Percentiles rank a stretch among this genome's conserved stretches.
Conservation (phyloP, 73 alveolate genomes). For the Stentor roeselii region DNA sequence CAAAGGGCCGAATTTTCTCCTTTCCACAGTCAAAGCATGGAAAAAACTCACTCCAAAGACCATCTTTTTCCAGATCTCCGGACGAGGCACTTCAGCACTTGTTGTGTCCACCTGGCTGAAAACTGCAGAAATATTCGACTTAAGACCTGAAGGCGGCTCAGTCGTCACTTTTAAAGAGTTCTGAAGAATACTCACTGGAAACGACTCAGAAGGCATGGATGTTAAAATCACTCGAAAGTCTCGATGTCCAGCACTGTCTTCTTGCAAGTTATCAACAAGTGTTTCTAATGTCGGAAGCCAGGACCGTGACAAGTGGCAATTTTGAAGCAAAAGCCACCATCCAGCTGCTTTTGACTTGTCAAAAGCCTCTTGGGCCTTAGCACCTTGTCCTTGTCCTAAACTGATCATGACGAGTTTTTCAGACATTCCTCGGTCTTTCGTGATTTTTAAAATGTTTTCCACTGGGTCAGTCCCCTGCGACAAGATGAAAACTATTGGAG, state of each 20-base stretch:
- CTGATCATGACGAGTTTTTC: conserved; percentile 83
- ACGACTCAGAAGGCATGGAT: conserved; percentile 95
- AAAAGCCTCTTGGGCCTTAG: conserved; percentile 79
- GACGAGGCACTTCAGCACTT: conserved; percentile 35
- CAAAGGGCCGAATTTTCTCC: conserved; percentile 96
- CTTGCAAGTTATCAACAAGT: conserved; percentile 80
- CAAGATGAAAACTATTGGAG: conserved; percentile 94
- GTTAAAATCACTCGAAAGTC: conserved; percentile 93
- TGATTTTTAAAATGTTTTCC: conserved; percentile 75
- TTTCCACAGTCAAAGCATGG: conserved; percentile 97
- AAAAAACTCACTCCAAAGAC: conserved; percentile 87
- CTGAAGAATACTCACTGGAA: conserved; percentile 94
- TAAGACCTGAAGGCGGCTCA: conserved; percentile 94
- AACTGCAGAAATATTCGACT: conserved; percentile 59
- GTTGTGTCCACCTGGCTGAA: not conserved
- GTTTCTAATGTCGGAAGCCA: conserved; percentile 95
- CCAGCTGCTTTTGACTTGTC: conserved; percentile 90
- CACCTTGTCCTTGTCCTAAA: conserved; percentile 98
- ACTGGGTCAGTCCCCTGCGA: conserved; percentile 98
- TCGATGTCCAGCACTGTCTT: conserved; percentile 62
- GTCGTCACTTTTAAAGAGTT: conserved; percentile 95
- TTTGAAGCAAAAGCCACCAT: conserved; percentile 91
- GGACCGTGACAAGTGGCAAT: conserved; percentile 93
- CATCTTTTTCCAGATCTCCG: conserved; percentile 81
- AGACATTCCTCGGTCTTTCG: conserved; percentile 68